Evolutionary conservation across 192 early-diverging fungal species (phyloP).

Genomic region (Coemansia sp.): DNA sequence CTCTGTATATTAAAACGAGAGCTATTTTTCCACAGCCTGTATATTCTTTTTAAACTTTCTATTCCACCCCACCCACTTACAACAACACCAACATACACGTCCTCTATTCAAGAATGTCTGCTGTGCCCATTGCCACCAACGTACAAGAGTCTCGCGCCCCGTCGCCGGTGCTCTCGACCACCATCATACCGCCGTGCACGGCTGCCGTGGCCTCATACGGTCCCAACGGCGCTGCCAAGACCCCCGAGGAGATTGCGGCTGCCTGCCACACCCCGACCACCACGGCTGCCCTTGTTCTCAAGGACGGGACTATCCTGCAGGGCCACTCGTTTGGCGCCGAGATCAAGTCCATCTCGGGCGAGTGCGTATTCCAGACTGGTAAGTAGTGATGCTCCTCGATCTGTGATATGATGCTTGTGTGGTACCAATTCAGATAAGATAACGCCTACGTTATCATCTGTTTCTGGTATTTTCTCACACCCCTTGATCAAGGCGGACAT

Average conservation of each 20-base stretch:
- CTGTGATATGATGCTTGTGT: background rate
- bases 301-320: constrained; percentile 81
- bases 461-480: too few relatives aligned
- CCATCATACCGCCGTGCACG: constrained; percentile 47
- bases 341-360: constrained; percentile 78
- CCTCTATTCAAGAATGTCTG: constrained; percentile 19
- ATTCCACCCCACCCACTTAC: background rate
- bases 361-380: constrained; percentile 99
- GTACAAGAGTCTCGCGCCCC: constrained; percentile 46
- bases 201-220: constrained; percentile 38
- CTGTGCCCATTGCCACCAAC: constrained; percentile 51
- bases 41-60: background rate
- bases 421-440: background rate
- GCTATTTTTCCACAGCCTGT: constrained; percentile 1
- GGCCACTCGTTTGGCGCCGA: constrained; percentile 97
- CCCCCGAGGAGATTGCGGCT: constrained; percentile 38
- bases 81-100: background rate
- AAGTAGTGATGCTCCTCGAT: constrained; percentile 11
- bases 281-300: constrained; percentile 70
- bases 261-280: constrained; percentile 24
- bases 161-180: constrained; percentile 26
- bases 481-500: too few relatives aligned
- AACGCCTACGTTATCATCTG: too few relatives aligned
- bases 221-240: constrained; percentile 36
- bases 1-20: constrained; percentile 9